Conservation (phyloP, 331 rosid genomes). For the Saraca asoca region DNA sequence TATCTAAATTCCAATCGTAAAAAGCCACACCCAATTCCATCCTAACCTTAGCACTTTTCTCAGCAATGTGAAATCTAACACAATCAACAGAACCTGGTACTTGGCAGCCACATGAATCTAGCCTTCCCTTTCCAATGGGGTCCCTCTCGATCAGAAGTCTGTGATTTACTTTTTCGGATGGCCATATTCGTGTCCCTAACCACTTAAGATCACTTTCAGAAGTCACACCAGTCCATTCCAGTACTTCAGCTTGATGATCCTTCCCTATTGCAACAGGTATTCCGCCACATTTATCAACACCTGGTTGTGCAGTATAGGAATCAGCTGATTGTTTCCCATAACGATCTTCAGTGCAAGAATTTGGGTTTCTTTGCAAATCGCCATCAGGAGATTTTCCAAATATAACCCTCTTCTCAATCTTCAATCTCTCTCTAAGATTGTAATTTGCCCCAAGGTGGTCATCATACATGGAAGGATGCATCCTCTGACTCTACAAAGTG, state of each 20-base stretch:
- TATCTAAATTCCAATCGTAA: slow-evolving; percentile 55
- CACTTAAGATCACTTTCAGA: slow-evolving; percentile 71
- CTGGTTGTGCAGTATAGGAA: slow-evolving; percentile 22
- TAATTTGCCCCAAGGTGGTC: slow-evolving; percentile 48
- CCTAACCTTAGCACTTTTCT: slow-evolving; percentile 66
- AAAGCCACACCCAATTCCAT: slow-evolving; percentile 71
- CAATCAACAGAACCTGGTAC: slow-evolving; percentile 62
- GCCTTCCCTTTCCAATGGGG: slow-evolving; percentile 93
- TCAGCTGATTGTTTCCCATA: slow-evolving; percentile 26
- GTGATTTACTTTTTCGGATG: slow-evolving; percentile 42
- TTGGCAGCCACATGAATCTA: slow-evolving; percentile 71
- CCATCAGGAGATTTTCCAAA: slow-evolving; percentile 31
- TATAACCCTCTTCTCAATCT: slow-evolving; percentile 38
- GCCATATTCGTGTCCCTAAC: slow-evolving; percentile 77
- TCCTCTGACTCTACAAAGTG: slow-evolving; percentile 59
- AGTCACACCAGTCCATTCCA: slow-evolving; percentile 67
- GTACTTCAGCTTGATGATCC: slow-evolving; percentile 59
- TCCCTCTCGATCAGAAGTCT: slow-evolving; percentile 72
- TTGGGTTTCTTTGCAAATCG: slow-evolving; percentile 35
- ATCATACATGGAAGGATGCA: slow-evolving; percentile 85
- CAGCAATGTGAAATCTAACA: slow-evolving; percentile 66
- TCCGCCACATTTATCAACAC: slow-evolving; percentile 29
- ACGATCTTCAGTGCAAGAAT: slow-evolving; percentile 36
- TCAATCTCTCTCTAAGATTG: slow-evolving; percentile 72
- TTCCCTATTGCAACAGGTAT: slow-evolving; percentile 48